Evolutionary conservation across 2,329 filamentous ascomycete species (phyloP).

Genomic region (Cercospora zeae-maydis): DNA sequence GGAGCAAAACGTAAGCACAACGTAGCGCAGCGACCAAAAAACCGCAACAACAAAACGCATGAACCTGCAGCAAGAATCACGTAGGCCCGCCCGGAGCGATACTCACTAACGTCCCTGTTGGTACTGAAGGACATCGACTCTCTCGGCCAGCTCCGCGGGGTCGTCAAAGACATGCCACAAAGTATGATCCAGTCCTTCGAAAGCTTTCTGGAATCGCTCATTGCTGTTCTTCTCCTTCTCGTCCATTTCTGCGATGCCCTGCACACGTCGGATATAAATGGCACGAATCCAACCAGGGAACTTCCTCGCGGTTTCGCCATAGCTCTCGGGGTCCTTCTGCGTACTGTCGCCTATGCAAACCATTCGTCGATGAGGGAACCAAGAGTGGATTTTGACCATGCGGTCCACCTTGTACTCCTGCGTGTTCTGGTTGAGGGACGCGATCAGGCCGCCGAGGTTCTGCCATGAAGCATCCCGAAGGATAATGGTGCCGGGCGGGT

Average conservation of each 20-base stretch:
- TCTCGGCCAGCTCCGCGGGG: constrained; percentile 59
- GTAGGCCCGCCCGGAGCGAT: constrained; percentile 1
- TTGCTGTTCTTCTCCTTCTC: constrained; percentile 66
- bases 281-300: constrained; percentile 73
- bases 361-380: constrained; percentile 75
- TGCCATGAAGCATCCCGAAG: constrained; percentile 84
- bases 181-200: constrained; percentile 65
- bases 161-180: constrained; percentile 82
- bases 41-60: not conserved
- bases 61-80: not conserved
- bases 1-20: not conserved
- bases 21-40: not conserved
- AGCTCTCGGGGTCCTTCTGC: constrained; percentile 85
- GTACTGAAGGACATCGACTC: constrained; percentile 34
- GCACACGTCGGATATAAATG: constrained; percentile 83
- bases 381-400: constrained; percentile 71
- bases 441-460: constrained; percentile 74
- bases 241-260: constrained; percentile 67
- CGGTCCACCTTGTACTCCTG: constrained; percentile 81
- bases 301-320: constrained; percentile 69
- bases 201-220: constrained; percentile 77
- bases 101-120: constrained; percentile 19
- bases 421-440: constrained; percentile 74
- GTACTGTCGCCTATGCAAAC: constrained; percentile 88
- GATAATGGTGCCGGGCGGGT: constrained; percentile 74